A percentile compares a stretch with the other conserved stretches of the same genome.
Evolutionary conservation across 108 stramenopile genomes (phyloP).

Genomic region (Cyclostephanos invisitatus): DNA sequence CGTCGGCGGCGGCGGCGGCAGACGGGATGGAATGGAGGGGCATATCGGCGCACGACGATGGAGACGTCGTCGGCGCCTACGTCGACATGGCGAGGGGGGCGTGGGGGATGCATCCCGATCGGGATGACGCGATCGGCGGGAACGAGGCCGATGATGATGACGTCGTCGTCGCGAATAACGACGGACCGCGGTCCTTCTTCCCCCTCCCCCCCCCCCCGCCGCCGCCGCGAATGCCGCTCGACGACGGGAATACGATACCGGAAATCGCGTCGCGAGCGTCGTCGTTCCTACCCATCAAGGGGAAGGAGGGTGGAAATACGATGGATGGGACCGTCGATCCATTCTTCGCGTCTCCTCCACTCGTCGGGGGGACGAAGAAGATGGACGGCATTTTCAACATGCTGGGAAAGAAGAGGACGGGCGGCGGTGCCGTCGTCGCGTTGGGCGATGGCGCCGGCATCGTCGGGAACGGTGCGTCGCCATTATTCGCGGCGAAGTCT

Average conservation of each 20-base stretch:
- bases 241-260: background rate
- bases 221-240: background rate
- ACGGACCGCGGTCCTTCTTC: too few species aligned
- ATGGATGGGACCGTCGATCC: background rate
- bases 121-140: background rate
- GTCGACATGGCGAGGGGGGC: conserved; percentile 6
- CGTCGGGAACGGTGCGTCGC: background rate
- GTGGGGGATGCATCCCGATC: background rate
- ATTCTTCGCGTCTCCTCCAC: background rate
- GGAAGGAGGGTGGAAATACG: background rate
- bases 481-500: background rate
- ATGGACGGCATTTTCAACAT: background rate
- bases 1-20: background rate
- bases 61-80: conserved; percentile 2
- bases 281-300: background rate
- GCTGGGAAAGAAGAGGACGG: background rate
- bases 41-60: too few species aligned
- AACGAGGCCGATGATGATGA: too few species aligned
- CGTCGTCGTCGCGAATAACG: too few species aligned
- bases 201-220: background rate
- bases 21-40: background rate
- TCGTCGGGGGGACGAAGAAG: background rate
- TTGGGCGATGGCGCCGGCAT: too few species aligned
- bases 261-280: background rate
- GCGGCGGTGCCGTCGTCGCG: too few species aligned